These are phyloP conservation scores for Pseudogymnoascus sp. DNA, from an alignment of 2,329 filamentous ascomycete species.

Conservation along the genomic window DNA sequence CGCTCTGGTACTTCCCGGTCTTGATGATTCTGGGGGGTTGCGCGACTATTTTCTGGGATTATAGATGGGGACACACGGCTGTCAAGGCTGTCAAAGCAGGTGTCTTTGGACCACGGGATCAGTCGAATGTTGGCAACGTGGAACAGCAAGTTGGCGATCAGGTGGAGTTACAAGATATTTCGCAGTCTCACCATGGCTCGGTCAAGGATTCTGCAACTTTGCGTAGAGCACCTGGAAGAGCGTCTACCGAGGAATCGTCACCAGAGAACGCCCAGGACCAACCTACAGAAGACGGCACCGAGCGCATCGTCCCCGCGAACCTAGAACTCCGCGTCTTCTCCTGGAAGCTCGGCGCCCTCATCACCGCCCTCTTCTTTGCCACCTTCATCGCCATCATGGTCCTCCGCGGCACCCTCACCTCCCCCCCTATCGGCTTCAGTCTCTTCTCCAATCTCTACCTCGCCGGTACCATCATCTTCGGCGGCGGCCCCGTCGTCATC, in stretches of 20 bases:
- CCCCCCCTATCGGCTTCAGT: constrained; percentile 42
- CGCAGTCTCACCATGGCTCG: background rate
- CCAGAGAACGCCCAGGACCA: background rate
- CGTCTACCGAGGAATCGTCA: background rate
- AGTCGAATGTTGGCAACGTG: background rate
- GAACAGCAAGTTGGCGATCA: background rate
- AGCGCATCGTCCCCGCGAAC: constrained; percentile 11
- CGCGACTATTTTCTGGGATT: constrained; percentile 48
- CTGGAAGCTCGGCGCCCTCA: constrained; percentile 36
- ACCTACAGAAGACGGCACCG: background rate
- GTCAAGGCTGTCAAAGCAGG: background rate
- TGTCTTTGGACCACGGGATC: background rate
- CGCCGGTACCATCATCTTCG: constrained; percentile 51
- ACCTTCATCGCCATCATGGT: constrained; percentile 51
- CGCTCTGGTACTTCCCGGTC: constrained; percentile 67
- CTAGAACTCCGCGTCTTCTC: constrained; percentile 27
- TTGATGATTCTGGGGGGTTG: constrained; percentile 51
- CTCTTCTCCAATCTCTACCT: constrained; percentile 68
- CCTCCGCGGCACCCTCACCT: constrained; percentile 34
- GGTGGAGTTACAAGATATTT: background rate
- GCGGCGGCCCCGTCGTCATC: constrained; percentile 58
- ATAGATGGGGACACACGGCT: constrained; percentile 12
- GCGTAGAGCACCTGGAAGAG: background rate
- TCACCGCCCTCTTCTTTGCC: constrained; percentile 43
- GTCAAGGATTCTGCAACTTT: background rate